These are phyloP conservation scores for Brassica hybrid DNA, from an alignment of 441 rosid species.

Conservation along the genomic window DNA sequence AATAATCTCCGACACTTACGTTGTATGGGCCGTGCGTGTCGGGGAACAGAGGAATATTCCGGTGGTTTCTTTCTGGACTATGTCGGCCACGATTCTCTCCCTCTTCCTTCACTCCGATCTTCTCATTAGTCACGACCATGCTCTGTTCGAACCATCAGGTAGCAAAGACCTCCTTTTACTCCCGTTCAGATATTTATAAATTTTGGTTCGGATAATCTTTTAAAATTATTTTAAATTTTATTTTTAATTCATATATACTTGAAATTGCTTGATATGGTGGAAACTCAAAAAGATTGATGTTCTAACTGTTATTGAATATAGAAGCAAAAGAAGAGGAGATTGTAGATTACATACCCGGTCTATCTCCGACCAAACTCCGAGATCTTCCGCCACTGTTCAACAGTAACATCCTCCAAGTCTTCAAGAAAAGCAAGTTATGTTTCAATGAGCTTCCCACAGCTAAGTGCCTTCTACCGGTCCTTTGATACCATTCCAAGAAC, in stretches of 20 bases:
- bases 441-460: conserved; percentile 37
- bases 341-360: conserved; percentile 34
- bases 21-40: conserved; percentile 51
- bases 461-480: conserved; percentile 47
- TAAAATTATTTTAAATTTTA: too few relatives aligned
- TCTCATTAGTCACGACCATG: conserved; percentile 51
- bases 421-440: conserved; percentile 7
- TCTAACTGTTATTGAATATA: not conserved
- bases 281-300: not conserved
- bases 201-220: too few relatives aligned
- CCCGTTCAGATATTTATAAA: too few relatives aligned
- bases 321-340: conserved; percentile 26
- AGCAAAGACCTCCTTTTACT: too few relatives aligned
- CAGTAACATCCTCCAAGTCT: not conserved
- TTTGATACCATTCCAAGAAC: conserved; percentile 49
- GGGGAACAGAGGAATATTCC: conserved; percentile 54
- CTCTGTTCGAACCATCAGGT: conserved; percentile 53
- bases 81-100: conserved; percentile 50
- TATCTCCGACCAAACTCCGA: conserved; percentile 27
- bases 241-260: too few relatives aligned
- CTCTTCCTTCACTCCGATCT: conserved; percentile 54
- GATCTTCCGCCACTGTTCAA: conserved; percentile 23
- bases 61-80: conserved; percentile 55
- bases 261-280: too few relatives aligned
- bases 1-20: conserved; percentile 53